Conservation (phyloP, 108 stramenopile genomes). For the Schizochytrium sp. region DNA sequence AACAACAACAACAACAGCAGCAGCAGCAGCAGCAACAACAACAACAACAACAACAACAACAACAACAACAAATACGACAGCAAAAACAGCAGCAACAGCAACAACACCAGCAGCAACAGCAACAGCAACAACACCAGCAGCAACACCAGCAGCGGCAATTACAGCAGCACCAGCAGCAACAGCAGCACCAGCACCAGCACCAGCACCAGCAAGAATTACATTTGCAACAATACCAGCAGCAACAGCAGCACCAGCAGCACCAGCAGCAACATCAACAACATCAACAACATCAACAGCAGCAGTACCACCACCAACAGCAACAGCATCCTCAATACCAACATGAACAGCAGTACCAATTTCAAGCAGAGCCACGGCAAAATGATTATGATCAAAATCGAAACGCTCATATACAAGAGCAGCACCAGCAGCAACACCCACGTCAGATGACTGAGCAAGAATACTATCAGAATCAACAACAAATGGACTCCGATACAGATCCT, state of each 20-base stretch:
- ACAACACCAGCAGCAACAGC: background rate
- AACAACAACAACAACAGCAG: background rate
- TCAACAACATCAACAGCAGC: background rate
- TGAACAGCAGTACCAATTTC: no score
- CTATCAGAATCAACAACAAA: background rate
- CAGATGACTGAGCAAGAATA: background rate
- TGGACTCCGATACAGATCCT: background rate
- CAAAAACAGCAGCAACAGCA: background rate
- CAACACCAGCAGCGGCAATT: background rate
- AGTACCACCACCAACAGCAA: constrained; percentile 6
- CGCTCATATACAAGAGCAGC: no score
- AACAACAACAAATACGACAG: background rate
- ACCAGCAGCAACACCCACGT: background rate
- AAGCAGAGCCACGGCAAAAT: no score
- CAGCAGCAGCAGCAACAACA: background rate
- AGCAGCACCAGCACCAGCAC: background rate
- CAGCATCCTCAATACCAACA: background rate
- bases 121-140: constrained; percentile 6
- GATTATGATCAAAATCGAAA: no score
- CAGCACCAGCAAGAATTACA: background rate
- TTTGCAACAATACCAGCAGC: constrained; percentile 2
- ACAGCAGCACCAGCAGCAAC: background rate
- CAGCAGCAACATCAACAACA: background rate
- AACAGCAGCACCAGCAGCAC: constrained; percentile 11
- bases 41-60: background rate